Conservation (phyloP, 2,329 filamentous ascomycete species). For the Aspergillus ibericus region DNA sequence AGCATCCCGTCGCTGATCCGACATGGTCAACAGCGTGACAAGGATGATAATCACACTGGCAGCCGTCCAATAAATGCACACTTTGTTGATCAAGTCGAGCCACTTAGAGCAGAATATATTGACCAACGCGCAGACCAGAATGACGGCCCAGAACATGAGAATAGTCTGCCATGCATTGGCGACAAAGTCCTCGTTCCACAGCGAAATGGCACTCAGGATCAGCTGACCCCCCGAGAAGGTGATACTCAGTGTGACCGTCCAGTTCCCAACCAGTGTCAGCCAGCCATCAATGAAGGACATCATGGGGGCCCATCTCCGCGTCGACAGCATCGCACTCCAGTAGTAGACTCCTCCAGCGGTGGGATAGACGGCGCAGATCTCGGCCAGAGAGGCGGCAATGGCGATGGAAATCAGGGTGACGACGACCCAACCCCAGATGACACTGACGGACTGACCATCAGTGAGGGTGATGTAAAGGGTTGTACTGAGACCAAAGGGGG, state of each 20-base stretch:
- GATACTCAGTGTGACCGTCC: constrained; percentile 66
- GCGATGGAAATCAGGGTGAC: constrained; percentile 63
- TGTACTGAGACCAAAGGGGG: constrained; percentile 66
- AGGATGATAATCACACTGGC: constrained; percentile 68
- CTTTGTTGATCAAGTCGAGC: constrained; percentile 68
- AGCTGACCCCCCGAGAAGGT: constrained; percentile 73
- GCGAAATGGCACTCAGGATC: constrained; percentile 65
- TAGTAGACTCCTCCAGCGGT: constrained; percentile 71
- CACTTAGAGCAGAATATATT: constrained; percentile 65
- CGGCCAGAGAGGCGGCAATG: constrained; percentile 66
- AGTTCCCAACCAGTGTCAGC: constrained; percentile 71
- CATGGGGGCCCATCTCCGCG: constrained; percentile 64
- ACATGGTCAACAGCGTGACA: constrained; percentile 61
- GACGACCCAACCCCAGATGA: constrained; percentile 69
- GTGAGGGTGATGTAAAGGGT: constrained; percentile 68
- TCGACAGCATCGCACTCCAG: constrained; percentile 68
- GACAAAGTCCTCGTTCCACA: constrained; percentile 69
- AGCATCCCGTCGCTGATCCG: constrained; percentile 56
- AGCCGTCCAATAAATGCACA: constrained; percentile 72
- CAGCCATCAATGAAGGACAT: constrained; percentile 71
- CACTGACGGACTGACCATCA: constrained; percentile 67
- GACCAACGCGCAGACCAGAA: constrained; percentile 62
- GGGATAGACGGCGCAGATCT: constrained; percentile 69
- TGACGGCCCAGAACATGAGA: constrained; percentile 70
- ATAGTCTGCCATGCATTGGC: constrained; percentile 69